A percentile compares a stretch with the other conserved stretches of the same genome.
Evolutionary conservation across 352 stramenopile genomes (phyloP).

Genomic region (Heterotrichella gracilis): DNA sequence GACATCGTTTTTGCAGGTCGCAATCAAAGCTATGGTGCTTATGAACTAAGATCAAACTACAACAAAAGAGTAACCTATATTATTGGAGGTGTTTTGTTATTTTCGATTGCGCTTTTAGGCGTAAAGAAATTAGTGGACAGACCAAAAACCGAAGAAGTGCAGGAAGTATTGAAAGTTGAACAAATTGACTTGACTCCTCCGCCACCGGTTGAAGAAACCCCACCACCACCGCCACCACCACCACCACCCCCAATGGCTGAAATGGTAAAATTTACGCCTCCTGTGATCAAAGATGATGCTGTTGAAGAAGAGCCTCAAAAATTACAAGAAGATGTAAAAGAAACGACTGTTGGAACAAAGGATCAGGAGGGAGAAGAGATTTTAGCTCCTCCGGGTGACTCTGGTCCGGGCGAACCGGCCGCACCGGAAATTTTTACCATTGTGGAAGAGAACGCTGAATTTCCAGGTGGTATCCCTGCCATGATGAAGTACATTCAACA

Average conservation of each 20-base stretch:
- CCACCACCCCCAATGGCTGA: not conserved
- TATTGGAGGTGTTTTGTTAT: not conserved
- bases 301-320: constrained; percentile 3
- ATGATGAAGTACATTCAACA: not conserved
- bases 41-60: not conserved
- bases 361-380: not conserved
- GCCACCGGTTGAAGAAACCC: not conserved
- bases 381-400: not conserved
- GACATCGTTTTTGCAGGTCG: not conserved
- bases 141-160: not conserved
- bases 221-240: not conserved
- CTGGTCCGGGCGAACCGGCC: not conserved
- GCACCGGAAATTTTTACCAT: not conserved
- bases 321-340: constrained; percentile 2
- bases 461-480: not conserved
- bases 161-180: not conserved
- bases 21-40: not conserved
- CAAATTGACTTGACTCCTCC: not conserved
- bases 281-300: not conserved
- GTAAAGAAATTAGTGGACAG: not conserved
- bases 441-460: not conserved
- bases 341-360: not conserved
- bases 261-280: not conserved
- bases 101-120: not conserved
- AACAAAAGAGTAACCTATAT: not conserved